These are phyloP conservation scores for Xanthoparmelia taractica DNA, from an alignment of 495 filamentous ascomycete species.

Conservation along the genomic window DNA sequence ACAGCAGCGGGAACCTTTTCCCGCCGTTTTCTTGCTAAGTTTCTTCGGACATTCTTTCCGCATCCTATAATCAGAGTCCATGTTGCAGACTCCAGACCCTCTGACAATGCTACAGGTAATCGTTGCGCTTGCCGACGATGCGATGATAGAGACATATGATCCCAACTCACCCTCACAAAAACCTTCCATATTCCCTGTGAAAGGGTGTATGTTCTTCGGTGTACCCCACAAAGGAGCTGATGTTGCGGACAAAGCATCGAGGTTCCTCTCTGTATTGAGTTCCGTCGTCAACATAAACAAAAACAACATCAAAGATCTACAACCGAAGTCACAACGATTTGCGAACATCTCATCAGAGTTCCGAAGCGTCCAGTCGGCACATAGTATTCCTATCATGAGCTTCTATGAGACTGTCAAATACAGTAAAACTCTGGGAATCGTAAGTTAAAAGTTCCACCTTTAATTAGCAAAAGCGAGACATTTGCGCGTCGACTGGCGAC, in stretches of 20 bases:
- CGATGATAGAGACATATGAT: not conserved
- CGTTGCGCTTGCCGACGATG: not conserved
- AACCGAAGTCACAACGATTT: constrained; percentile 9
- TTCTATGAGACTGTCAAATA: constrained; percentile 2
- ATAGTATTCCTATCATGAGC: not conserved
- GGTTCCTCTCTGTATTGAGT: constrained; percentile 1
- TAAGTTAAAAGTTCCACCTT: not conserved
- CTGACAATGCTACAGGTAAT: not conserved
- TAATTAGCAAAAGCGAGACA: not conserved
- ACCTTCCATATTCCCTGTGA: constrained; percentile 3
- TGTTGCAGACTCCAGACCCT: not conserved
- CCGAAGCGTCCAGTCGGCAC: not conserved
- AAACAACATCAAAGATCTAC: constrained; percentile 3
- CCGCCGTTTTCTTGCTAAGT: too few relatives aligned
- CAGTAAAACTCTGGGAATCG: not conserved
- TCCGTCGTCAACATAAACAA: constrained; percentile 1
- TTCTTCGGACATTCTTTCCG: not conserved
- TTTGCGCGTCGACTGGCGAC: not conserved
- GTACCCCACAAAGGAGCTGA: constrained; percentile 11
- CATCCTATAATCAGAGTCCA: not conserved
- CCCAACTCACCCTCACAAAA: not conserved
- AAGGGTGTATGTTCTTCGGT: constrained; percentile 13
- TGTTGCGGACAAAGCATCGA: not conserved
- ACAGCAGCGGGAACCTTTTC: not conserved
- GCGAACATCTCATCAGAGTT: constrained; percentile 2